Evolutionary conservation across 805 yeast species (phyloP), one percentile per base, ranked within the genome.

Genomic region (Brettanomyces anomalus): DNA sequence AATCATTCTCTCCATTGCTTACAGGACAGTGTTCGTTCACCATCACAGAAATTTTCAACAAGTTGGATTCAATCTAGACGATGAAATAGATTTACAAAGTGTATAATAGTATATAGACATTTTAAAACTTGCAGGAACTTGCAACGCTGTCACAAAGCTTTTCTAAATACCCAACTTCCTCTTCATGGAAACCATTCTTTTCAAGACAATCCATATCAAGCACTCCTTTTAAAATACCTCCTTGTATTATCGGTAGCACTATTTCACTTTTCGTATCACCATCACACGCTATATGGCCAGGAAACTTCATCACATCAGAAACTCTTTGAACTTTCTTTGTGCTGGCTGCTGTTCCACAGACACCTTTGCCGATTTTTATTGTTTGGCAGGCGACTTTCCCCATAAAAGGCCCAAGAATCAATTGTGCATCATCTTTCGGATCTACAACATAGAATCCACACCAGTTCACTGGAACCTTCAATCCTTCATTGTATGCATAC

Each of bases 271-370:
- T 74, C 0, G 97, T 90, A 45, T 81, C 95, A 0, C 96, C 95
- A 64, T 93, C 98, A 64, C 98, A 90, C 0, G 97, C 97, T 49
- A 90, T 93, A 58, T 90, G 97, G 1, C 95, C 95, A 0, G 95
- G 95, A 53, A 77, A 87, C 51, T 73, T 59, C 17, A 81, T 70
- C 2, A 90, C 97, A 58, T 90, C 76, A 1, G 72, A 68, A 10
- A 90, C 96, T 5, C 88, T 55, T 56, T 87, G 95, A 1, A 95
- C 83, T 36, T 59, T 42, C 43, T 62, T 61, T 1, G 66, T 49
- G 0, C 56, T 47, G 0, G 95, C 96, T 2, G 96, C 95, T 1
- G 76, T 66, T 4, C 98, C 97, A 65, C 97, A 93, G 0, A 90
- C 97, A 13, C 98, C 98, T 45, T 65, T 71, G 4, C 96, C 96